These are phyloP conservation scores for Prinsepia uniflora DNA, from an alignment of 306 rosid genomes.

Conservation along the genomic window DNA sequence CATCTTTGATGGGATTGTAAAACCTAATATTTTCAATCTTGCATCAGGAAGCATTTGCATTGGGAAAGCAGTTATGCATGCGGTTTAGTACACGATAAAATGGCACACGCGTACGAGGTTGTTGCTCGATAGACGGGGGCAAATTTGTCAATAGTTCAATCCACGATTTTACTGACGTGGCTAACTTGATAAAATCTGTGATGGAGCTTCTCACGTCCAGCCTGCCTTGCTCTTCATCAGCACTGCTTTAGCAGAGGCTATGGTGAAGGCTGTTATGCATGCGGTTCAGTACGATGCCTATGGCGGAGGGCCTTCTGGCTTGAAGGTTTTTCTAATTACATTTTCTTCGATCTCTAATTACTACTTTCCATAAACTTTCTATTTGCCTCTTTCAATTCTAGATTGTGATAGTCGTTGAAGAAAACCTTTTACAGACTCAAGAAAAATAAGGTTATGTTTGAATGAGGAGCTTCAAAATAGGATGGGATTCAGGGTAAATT, in stretches of 20 bases:
- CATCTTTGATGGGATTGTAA: too few species aligned
- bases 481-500: too few species aligned
- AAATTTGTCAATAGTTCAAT: not conserved
- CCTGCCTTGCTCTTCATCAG: too few species aligned
- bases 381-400: not conserved
- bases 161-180: too few species aligned
- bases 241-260: not conserved
- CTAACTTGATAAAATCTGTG: not conserved
- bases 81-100: not conserved
- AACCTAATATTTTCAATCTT: too few species aligned
- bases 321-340: constrained; percentile 29
- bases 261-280: constrained; percentile 53
- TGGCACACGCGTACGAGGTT: not conserved
- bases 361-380: not conserved
- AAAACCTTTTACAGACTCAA: not conserved
- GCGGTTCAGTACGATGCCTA: constrained; percentile 56
- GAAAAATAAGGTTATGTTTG: too few species aligned
- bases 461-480: too few species aligned
- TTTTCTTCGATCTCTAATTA: not conserved
- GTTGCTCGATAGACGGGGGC: not conserved
- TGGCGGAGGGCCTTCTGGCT: constrained; percentile 56
- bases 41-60: too few species aligned
- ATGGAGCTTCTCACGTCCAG: not conserved
- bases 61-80: too few species aligned
- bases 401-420: not conserved